Conservation (phyloP, 495 filamentous ascomycete species). For the Neurospora africana region DNA sequence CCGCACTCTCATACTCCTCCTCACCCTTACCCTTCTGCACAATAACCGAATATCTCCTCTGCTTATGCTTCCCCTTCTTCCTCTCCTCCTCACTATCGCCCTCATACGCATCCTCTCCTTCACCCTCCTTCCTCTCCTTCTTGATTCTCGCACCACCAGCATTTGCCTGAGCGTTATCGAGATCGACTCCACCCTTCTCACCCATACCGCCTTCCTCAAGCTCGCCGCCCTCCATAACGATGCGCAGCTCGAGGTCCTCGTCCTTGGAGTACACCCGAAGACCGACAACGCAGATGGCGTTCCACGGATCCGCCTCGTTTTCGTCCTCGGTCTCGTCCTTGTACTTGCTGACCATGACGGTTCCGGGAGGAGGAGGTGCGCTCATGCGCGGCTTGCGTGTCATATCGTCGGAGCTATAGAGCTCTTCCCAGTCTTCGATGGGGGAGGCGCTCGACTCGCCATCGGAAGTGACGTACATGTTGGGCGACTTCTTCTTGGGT, state of each 20-base stretch:
- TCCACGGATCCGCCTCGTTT: constrained; percentile 39
- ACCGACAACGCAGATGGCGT: constrained; percentile 39
- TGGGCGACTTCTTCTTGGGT: constrained; percentile 11
- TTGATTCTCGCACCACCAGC: constrained; percentile 32
- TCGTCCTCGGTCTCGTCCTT: constrained; percentile 34
- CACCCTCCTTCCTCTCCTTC: constrained; percentile 15
- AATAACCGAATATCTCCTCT: constrained; percentile 19
- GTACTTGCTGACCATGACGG: constrained; percentile 26
- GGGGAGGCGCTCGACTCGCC: constrained; percentile 39
- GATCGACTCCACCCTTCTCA: constrained; percentile 37
- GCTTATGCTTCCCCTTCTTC: constrained; percentile 12
- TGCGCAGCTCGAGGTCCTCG: constrained; percentile 33
- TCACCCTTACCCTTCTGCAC: constrained; percentile 28
- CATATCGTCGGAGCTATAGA: constrained; percentile 42
- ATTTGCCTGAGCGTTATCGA: constrained; percentile 41
- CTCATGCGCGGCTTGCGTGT: constrained; percentile 35
- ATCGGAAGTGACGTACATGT: constrained; percentile 28
- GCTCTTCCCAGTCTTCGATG: constrained; percentile 39
- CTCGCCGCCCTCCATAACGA: constrained; percentile 39
- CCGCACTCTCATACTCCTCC: constrained; percentile 27
- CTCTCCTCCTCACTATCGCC: constrained; percentile 23
- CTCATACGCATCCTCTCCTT: constrained; percentile 24
- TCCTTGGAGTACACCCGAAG: constrained; percentile 42
- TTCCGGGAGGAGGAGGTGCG: constrained; percentile 18
- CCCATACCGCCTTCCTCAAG: constrained; percentile 40